A percentile compares a stretch with the other conserved stretches of the same genome.
phyloP scores from a whole-genome alignment of 306 rosid species.

The Castanea crenata region DNA sequence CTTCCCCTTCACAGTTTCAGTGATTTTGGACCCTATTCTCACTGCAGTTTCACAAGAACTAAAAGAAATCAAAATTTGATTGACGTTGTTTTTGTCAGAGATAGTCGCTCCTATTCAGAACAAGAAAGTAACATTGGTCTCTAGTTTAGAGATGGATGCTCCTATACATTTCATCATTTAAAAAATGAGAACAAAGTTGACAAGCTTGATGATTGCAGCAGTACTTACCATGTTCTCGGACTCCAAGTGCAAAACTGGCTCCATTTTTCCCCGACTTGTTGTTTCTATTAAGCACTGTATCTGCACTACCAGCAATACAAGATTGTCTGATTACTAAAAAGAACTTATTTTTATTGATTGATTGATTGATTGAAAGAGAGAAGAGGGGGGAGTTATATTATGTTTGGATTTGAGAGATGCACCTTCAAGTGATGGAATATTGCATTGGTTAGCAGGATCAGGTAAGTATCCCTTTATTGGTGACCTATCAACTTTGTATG shows the following conservation, averaged over 20 bases:
- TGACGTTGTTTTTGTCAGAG: background rate
- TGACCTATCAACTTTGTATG: conserved; percentile 17
- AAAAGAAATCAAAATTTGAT: conserved; percentile 8
- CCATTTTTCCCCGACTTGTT: conserved; percentile 31
- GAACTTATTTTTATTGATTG: background rate
- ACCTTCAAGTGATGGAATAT: conserved; percentile 24
- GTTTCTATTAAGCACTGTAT: conserved; percentile 25
- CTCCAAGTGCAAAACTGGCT: conserved; percentile 30
- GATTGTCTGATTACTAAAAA: background rate
- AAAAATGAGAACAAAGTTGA: background rate
- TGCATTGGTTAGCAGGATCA: conserved; percentile 36
- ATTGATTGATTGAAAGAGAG: background rate
- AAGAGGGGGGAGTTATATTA: conserved; percentile 25
- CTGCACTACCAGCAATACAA: conserved; percentile 29
- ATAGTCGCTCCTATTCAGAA: too few species aligned
- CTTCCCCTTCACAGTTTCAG: conserved; percentile 66
- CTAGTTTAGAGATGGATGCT: too few species aligned
- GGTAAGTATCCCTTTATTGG: conserved; percentile 30
- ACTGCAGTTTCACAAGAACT: conserved; percentile 39
- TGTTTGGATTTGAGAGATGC: conserved; percentile 27
- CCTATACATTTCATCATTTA: too few species aligned
- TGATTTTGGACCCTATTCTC: conserved; percentile 52
- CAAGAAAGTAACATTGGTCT: too few species aligned
- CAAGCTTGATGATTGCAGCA: background rate
- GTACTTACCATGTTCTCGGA: conserved; percentile 44